Conservation (phyloP, 192 early-diverging fungal genomes). For the Diversispora eburnea region DNA sequence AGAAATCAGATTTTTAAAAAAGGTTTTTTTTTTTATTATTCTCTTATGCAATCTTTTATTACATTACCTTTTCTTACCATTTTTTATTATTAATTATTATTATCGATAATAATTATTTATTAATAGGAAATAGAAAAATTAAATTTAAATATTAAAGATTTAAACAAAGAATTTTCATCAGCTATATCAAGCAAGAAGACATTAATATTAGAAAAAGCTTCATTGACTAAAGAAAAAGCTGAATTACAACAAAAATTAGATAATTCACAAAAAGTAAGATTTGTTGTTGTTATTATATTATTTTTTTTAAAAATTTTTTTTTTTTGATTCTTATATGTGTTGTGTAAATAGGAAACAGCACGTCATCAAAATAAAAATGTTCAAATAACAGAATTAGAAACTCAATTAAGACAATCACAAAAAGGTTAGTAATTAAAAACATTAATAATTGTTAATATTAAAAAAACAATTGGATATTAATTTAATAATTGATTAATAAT, state of each 20-base stretch:
- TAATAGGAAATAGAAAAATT: conserved; percentile 27
- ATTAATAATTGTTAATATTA: neutral
- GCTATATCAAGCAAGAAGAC: conserved; percentile 2
- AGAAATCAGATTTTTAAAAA: conserved; percentile 14
- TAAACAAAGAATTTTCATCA: conserved; percentile 15
- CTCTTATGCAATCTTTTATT: neutral
- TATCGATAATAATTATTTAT: no score
- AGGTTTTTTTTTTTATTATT: neutral
- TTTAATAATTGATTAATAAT: neutral
- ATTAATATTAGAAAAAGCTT: conserved; percentile 18
- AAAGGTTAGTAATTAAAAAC: neutral
- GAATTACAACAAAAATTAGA: conserved; percentile 22
- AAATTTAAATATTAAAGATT: conserved; percentile 4
- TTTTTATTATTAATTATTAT: neutral
- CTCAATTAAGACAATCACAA: conserved; percentile 11
- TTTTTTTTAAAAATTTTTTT: neutral
- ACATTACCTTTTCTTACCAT: neutral
- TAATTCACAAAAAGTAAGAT: conserved; percentile 22
- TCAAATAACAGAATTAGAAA: conserved; percentile 15
- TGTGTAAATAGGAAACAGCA: conserved; percentile 9
- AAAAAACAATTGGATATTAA: neutral
- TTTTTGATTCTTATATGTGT: neutral
- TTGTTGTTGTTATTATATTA: neutral
- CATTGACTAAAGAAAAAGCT: conserved; percentile 10
- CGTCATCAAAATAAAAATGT: conserved; percentile 14